Conservation (phyloP, 1,284 basidiomycete genomes). For the Papiliotrema laurentii region DNA sequence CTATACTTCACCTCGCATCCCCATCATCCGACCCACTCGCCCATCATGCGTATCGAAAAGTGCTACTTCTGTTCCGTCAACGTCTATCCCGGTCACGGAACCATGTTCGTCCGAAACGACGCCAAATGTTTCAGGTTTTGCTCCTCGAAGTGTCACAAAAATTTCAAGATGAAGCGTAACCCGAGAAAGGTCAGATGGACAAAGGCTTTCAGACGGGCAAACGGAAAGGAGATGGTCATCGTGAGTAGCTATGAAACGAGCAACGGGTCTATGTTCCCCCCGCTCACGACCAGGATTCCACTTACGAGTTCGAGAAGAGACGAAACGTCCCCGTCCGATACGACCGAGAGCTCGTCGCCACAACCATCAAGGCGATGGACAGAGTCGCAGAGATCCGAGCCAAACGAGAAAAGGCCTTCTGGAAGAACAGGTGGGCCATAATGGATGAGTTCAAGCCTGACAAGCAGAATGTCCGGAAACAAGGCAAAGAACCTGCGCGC, state of each 20-base stretch:
- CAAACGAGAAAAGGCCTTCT: constrained; percentile 93
- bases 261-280: background rate
- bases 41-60: constrained; percentile 74
- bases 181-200: constrained; percentile 99
- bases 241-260: constrained; percentile 52
- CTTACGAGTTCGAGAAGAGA: constrained; percentile 98
- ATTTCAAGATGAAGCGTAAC: constrained; percentile 99
- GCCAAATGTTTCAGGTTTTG: constrained; percentile 95
- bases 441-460: background rate
- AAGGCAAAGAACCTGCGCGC: constrained; percentile 37
- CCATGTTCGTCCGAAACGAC: constrained; percentile 93
- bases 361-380: constrained; percentile 97
- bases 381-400: constrained; percentile 88
- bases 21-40: constrained; percentile 6
- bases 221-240: constrained; percentile 99
- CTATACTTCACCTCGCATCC: background rate
- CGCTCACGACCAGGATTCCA: constrained; percentile 72
- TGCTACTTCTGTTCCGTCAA: constrained; percentile 90
- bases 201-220: constrained; percentile 97
- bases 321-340: constrained; percentile 97
- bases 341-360: constrained; percentile 87
- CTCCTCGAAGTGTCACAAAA: constrained; percentile 97
- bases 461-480: constrained; percentile 68
- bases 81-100: constrained; percentile 93
- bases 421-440: constrained; percentile 72